Evolutionary conservation across 1,284 basidiomycete genomes (phyloP).

Genomic region (Bjerkandera adusta): DNA sequence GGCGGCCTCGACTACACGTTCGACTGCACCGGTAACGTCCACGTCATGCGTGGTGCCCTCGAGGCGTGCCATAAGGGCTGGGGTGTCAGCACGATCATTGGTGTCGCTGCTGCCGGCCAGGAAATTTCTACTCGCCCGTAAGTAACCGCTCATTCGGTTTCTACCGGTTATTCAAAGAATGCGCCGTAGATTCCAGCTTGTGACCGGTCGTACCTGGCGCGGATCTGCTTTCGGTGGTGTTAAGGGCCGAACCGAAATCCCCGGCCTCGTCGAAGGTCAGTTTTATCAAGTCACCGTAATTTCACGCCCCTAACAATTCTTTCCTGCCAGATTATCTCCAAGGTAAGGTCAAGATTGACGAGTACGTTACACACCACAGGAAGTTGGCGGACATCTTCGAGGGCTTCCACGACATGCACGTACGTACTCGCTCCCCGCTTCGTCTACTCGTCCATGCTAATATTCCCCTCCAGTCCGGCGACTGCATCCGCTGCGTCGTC

Average conservation of each 20-base stretch:
- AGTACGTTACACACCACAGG: constrained; percentile 85
- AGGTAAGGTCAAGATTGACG: constrained; percentile 80
- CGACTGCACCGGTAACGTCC: constrained; percentile 92
- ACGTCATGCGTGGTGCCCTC: constrained; percentile 94
- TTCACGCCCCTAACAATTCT: background rate
- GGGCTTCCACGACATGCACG: constrained; percentile 95
- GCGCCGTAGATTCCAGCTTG: constrained; percentile 67
- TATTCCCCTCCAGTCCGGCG: constrained; percentile 56
- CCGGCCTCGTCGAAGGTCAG: constrained; percentile 81
- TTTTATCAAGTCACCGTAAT: constrained; percentile 1
- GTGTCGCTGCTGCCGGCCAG: constrained; percentile 94
- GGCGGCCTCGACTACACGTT: constrained; percentile 98
- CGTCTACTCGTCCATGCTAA: constrained; percentile 1
- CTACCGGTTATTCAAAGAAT: background rate
- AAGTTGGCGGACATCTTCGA: constrained; percentile 80
- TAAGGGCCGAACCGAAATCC: constrained; percentile 94
- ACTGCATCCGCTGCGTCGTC: constrained; percentile 92
- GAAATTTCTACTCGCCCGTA: constrained; percentile 96
- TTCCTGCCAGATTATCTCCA: constrained; percentile 62
- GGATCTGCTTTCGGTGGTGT: constrained; percentile 97
- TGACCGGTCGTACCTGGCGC: constrained; percentile 93
- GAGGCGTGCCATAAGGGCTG: constrained; percentile 99
- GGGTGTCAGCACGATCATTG: constrained; percentile 95
- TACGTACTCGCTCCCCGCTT: constrained; percentile 40
- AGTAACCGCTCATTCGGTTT: constrained; percentile 33